Evolutionary conservation across 805 yeast genomes (phyloP), one percentile per base, ranked within the genome.

Genomic region (Lachancea thermotolerans): DNA sequence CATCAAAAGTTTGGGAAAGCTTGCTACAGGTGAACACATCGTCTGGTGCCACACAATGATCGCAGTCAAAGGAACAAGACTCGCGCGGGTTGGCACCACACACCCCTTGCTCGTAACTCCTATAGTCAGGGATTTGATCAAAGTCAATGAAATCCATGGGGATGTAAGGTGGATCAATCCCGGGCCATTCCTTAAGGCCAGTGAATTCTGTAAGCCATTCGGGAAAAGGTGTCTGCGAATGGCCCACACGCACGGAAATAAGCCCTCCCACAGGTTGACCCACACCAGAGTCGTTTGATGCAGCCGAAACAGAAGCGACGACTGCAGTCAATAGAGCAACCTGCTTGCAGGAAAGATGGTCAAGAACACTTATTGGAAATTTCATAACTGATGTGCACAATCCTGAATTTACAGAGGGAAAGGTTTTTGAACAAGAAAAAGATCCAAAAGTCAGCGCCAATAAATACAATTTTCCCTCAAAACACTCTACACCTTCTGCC

Each of bases 1-100:
- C 98, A 62, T 91, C 99, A 65, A 91, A 91, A 0, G 95, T 82
- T 66, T 91, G 98, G 0, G 90, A 78, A 33, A 91, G 68, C 39
- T 70, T 68, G 2, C 81, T 77, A 62, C 97, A 90, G 0, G 91
- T 77, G 54, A 69, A 74, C 4, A 85, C 79, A 59, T 90, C 98
- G 63, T 85, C 93, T 32, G 68, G 74, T 18, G 80, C 77, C 25
- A 81, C 78, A 66, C 96, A 90, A 50, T 81, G 78, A 61, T 73
- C 76, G 61, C 97, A 90, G 62, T 89, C 96, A 66, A 86, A 90
- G 0, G 95, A 83, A 57, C 97, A 90, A 28, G 73, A 69, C 14
- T 65, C 67, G 44, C 79, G 70, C 28, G 68, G 62, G 12, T 69
- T 74, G 1, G 54, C 50, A 2, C 74, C 71, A 61, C 97, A 89